Percentiles rank a stretch among this genome's conserved stretches.
Conservation (phyloP, 768 basidiomycete genomes). For the Rhizopogon vulgaris region DNA sequence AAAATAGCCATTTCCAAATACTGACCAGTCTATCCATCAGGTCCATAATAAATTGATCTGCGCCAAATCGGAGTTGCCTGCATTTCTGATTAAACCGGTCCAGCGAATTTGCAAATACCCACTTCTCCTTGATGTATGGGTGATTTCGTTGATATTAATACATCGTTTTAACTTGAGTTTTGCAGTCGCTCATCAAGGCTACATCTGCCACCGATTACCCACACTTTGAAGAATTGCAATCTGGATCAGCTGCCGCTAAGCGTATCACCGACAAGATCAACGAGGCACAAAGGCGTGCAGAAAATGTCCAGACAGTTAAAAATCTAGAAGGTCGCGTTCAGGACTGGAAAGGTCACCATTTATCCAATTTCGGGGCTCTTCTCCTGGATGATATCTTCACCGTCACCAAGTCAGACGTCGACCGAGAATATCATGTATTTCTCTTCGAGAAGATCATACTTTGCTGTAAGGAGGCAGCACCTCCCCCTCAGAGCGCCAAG, state of each 20-base stretch:
- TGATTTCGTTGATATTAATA: constrained; percentile 9
- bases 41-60: constrained; percentile 81
- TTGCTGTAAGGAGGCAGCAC: constrained; percentile 90
- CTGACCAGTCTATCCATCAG: constrained; percentile 31
- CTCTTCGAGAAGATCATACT: constrained; percentile 98
- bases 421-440: constrained; percentile 98
- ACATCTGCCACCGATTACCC: constrained; percentile 58
- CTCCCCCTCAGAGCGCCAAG: constrained; percentile 50
- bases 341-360: constrained; percentile 98
- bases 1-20: constrained; percentile 18
- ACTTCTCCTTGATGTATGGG: constrained; percentile 79
- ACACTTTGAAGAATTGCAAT: constrained; percentile 73
- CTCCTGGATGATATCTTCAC: constrained; percentile 92
- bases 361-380: constrained; percentile 90
- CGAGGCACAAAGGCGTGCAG: constrained; percentile 86
- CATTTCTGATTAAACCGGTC: constrained; percentile 97
- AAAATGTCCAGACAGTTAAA: constrained; percentile 88
- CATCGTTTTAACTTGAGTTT: constrained; percentile 9
- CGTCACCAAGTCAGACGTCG: constrained; percentile 93
- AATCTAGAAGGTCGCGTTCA: constrained; percentile 83
- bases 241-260: constrained; percentile 81
- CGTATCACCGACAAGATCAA: constrained; percentile 95
- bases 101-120: constrained; percentile 99
- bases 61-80: constrained; percentile 86
- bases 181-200: constrained; percentile 71